Evolutionary conservation across 2,329 filamentous ascomycete genomes (phyloP).

Genomic region (Huntiella savannae): DNA sequence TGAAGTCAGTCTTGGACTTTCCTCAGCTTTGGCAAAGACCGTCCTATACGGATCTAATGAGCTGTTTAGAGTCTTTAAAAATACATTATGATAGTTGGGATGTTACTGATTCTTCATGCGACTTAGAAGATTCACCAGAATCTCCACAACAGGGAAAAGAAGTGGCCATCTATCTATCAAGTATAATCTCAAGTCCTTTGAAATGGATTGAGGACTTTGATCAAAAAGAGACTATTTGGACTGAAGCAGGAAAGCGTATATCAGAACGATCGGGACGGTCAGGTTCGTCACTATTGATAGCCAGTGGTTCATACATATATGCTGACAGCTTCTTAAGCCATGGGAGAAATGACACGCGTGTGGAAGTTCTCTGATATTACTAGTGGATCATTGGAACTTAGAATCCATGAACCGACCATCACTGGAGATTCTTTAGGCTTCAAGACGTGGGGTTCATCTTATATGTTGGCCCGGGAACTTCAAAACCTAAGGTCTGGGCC

Average conservation of each 20-base stretch:
- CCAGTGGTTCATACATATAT: neutral
- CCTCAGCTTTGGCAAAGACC: conserved; percentile 72
- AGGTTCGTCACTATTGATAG: conserved; percentile 22
- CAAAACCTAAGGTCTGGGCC: conserved; percentile 25
- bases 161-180: conserved; percentile 47
- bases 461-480: conserved; percentile 61
- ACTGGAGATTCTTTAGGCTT: conserved; percentile 66
- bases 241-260: conserved; percentile 57
- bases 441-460: conserved; percentile 92
- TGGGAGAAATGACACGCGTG: conserved; percentile 35
- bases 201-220: conserved; percentile 50
- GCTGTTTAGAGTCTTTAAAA: conserved; percentile 46
- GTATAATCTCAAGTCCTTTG: conserved; percentile 47
- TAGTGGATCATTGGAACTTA: conserved; percentile 36
- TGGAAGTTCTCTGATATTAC: conserved; percentile 27
- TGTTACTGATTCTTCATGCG: conserved; percentile 13
- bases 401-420: conserved; percentile 68
- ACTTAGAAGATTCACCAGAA: neutral
- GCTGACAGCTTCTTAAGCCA: conserved; percentile 19
- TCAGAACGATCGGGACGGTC: conserved; percentile 70
- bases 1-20: conserved; percentile 32
- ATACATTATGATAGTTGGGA: conserved; percentile 21
- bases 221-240: conserved; percentile 52
- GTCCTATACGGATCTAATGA: conserved; percentile 40
- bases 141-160: conserved; percentile 25